Conservation (phyloP, 2,329 filamentous ascomycete species). For the Ophioceras dolichostomum region DNA sequence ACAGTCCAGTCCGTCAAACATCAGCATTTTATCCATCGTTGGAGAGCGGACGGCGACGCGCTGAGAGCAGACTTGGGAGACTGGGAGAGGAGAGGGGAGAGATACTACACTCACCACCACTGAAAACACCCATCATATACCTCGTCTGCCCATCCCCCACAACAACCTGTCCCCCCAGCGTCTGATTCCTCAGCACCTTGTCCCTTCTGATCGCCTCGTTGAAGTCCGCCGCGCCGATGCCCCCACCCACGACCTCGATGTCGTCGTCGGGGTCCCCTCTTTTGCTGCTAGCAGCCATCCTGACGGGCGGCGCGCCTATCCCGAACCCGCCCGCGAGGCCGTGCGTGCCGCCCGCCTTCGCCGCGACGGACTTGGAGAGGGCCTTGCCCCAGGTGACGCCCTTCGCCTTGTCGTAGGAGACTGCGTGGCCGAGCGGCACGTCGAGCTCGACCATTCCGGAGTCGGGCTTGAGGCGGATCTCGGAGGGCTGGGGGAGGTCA, state of each 20-base stretch:
- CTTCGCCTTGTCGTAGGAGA: conserved; percentile 73
- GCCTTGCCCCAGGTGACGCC: conserved; percentile 74
- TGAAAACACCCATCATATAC: conserved; percentile 90
- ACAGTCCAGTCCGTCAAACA: not conserved
- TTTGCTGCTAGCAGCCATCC: not conserved
- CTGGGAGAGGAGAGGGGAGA: no score
- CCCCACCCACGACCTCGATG: conserved; percentile 21
- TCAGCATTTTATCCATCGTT: no score
- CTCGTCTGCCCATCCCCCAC: conserved; percentile 57
- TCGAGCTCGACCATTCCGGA: conserved; percentile 86
- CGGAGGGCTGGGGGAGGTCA: conserved; percentile 32
- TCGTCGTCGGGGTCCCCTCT: not conserved
- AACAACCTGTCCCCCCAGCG: conserved; percentile 66
- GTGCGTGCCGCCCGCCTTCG: conserved; percentile 52
- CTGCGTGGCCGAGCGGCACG: conserved; percentile 62
- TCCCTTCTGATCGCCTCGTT: conserved; percentile 55
- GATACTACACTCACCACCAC: conserved; percentile 50
- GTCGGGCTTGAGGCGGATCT: conserved; percentile 70
- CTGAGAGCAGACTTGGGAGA: no score
- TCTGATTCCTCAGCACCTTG: conserved; percentile 67
- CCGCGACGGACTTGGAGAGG: conserved; percentile 46
- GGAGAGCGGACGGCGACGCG: no score
- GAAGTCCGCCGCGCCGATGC: conserved; percentile 45
- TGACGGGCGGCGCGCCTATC: conserved; percentile 34
- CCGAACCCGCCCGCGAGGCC: conserved; percentile 65